Evolutionary conservation across 2,329 filamentous ascomycete genomes (phyloP).

Genomic region (Bipolaris oryzae): DNA sequence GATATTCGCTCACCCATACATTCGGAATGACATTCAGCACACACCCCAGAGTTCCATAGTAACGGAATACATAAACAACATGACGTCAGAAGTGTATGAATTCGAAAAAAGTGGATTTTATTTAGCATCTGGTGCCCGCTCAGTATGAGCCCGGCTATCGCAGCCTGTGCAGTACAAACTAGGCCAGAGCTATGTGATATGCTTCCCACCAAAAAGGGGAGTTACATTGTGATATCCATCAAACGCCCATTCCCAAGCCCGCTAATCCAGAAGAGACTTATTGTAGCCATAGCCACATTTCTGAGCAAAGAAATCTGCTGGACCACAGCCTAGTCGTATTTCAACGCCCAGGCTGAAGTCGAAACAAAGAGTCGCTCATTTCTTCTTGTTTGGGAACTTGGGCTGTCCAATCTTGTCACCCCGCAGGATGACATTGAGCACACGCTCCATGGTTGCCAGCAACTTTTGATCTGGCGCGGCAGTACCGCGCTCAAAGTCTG

Average conservation of each 20-base stretch:
- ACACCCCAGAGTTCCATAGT: neutral
- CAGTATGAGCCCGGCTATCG: slow-evolving; percentile 1
- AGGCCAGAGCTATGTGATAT: slow-evolving; percentile 6
- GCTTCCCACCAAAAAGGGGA: slow-evolving; percentile 7
- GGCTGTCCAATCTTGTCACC: slow-evolving; percentile 84
- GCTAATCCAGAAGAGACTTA: slow-evolving; percentile 32
- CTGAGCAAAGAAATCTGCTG: neutral
- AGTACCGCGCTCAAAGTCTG: slow-evolving; percentile 82
- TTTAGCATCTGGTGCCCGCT: slow-evolving; percentile 11
- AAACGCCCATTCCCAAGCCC: slow-evolving; percentile 32
- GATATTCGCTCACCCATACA: neutral
- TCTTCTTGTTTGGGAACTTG: slow-evolving; percentile 70
- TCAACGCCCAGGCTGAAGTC: neutral
- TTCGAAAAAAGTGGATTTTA: slow-evolving; percentile 16
- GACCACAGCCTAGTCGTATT: neutral
- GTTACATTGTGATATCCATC: slow-evolving; percentile 29
- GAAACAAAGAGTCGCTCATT: slow-evolving; percentile 49
- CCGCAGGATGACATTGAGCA: slow-evolving; percentile 86
- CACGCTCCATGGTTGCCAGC: slow-evolving; percentile 76
- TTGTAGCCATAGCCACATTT: slow-evolving; percentile 5
- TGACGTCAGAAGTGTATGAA: neutral
- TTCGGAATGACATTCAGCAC: neutral
- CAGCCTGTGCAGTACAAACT: slow-evolving; percentile 4
- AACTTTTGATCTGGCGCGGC: slow-evolving; percentile 85
- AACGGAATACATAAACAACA: neutral